phyloP scores from a whole-genome alignment of 495 filamentous ascomycete genomes.

The Achaetomiella virescens region DNA sequence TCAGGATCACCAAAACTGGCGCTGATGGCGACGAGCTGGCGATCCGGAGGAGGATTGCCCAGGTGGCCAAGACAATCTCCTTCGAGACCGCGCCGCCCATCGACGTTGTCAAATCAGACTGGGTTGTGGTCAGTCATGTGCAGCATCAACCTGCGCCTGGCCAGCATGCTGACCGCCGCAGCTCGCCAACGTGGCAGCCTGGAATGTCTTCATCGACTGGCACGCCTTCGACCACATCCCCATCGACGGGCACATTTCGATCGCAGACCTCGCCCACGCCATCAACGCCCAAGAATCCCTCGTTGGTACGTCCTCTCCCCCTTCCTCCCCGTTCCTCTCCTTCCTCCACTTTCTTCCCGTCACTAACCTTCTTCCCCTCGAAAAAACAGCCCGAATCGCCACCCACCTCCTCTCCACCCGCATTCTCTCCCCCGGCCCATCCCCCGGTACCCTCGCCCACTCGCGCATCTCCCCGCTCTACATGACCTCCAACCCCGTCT shows the following conservation, averaged over 20 bases:
- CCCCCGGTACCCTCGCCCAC: constrained; percentile 17
- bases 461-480: constrained; percentile 24
- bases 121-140: constrained; percentile 16
- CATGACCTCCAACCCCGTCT: constrained; percentile 10
- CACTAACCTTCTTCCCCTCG: neutral
- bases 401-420: constrained; percentile 17
- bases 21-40: neutral
- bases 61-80: constrained; percentile 19
- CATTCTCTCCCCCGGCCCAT: constrained; percentile 10
- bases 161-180: neutral
- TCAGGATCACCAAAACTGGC: neutral
- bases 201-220: constrained; percentile 28
- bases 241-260: constrained; percentile 22
- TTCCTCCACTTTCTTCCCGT: neutral
- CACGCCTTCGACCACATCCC: constrained; percentile 31
- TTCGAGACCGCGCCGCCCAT: constrained; percentile 15
- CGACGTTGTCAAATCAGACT: constrained; percentile 23
- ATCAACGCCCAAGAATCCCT: constrained; percentile 24
- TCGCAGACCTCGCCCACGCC: constrained; percentile 19
- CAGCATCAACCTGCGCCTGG: neutral
- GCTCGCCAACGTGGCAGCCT: constrained; percentile 19
- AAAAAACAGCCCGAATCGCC: constrained; percentile 21
- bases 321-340: neutral
- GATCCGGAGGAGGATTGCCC: constrained; percentile 13
- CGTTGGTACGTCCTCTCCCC: constrained; percentile 15